A percentile compares a stretch with the other conserved stretches of the same genome.
Conservation (phyloP, 2,329 filamentous ascomycete genomes). For the Emmonsiellopsis sp. region DNA sequence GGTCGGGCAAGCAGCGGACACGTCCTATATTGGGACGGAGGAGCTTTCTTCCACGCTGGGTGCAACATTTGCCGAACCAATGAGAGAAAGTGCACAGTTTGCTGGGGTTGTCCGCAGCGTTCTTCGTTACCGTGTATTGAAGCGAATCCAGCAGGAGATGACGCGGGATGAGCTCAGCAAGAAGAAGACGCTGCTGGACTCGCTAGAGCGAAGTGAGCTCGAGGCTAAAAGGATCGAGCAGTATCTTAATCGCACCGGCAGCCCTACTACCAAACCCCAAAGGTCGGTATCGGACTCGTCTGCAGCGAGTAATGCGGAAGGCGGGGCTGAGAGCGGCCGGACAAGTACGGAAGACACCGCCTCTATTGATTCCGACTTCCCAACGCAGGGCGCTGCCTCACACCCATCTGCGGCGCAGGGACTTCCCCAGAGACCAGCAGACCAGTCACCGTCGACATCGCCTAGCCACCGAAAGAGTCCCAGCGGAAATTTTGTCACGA, state of each 20-base stretch:
- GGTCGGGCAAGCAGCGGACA: slow-evolving; percentile 87
- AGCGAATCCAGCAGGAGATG: slow-evolving; percentile 95
- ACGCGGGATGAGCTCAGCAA: slow-evolving; percentile 86
- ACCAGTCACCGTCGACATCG: slow-evolving; percentile 17
- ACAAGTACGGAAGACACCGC: slow-evolving; percentile 65
- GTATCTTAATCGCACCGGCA: slow-evolving; percentile 64
- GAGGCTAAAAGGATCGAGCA: slow-evolving; percentile 92
- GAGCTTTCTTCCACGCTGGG: slow-evolving; percentile 82
- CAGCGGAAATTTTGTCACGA: slow-evolving; percentile 86
- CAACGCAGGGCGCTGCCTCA: slow-evolving; percentile 66
- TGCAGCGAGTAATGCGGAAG: slow-evolving; percentile 31
- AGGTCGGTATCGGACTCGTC: slow-evolving; percentile 57
- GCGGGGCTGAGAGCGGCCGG: slow-evolving; percentile 40
- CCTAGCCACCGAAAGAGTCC: slow-evolving; percentile 66
- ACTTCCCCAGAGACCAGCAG: slow-evolving; percentile 39
- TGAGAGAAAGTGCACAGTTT: slow-evolving; percentile 96
- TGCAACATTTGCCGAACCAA: slow-evolving; percentile 90
- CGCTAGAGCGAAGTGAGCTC: slow-evolving; percentile 84
- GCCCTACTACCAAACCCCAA: slow-evolving; percentile 45
- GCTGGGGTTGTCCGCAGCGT: slow-evolving; percentile 87
- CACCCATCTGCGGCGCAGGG: slow-evolving; percentile 66
- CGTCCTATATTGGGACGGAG: slow-evolving; percentile 90
- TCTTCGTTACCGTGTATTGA: slow-evolving; percentile 79
- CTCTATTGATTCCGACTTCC: slow-evolving; percentile 93
- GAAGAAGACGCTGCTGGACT: slow-evolving; percentile 72